Percentiles rank a stretch among this genome's conserved stretches.
Conservation (phyloP, 2,329 filamentous ascomycete genomes). For the Trichoderma brevicompactum region DNA sequence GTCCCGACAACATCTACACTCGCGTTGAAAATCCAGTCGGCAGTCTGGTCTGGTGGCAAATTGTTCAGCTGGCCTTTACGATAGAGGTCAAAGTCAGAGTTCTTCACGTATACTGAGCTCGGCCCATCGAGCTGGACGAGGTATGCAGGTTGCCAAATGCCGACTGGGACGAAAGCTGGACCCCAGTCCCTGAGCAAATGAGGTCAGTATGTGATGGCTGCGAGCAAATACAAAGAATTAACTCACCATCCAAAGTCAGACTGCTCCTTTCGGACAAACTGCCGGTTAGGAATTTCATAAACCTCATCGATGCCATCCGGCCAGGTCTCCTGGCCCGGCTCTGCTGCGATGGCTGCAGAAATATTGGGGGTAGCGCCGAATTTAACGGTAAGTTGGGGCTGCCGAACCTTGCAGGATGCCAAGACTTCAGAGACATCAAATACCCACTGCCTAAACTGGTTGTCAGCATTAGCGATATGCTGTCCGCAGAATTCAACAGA, state of each 20-base stretch:
- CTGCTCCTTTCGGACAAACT: slow-evolving; percentile 13
- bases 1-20: slow-evolving; percentile 9
- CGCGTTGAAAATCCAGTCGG: slow-evolving; percentile 17
- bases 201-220: neutral
- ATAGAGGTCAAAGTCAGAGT: slow-evolving; percentile 16
- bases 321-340: slow-evolving; percentile 20
- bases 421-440: slow-evolving; percentile 9
- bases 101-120: slow-evolving; percentile 6
- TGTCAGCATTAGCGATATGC: slow-evolving; percentile 11
- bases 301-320: slow-evolving; percentile 12
- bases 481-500: slow-evolving; percentile 13
- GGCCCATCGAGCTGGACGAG: slow-evolving; percentile 5
- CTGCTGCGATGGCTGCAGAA: slow-evolving; percentile 1
- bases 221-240: neutral
- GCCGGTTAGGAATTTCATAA: slow-evolving; percentile 14
- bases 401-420: neutral
- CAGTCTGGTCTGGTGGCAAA: slow-evolving; percentile 6
- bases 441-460: slow-evolving; percentile 20
- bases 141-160: slow-evolving; percentile 22
- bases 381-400: slow-evolving; percentile 1
- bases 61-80: slow-evolving; percentile 12
- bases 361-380: slow-evolving; percentile 19
- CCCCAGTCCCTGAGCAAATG: slow-evolving; percentile 1
- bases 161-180: slow-evolving; percentile 5
- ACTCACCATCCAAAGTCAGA: slow-evolving; percentile 22